Evolutionary conservation across 2,329 filamentous ascomycete species (phyloP), one percentile per base, ranked within the genome.

Genomic region (Colletotrichum abscissum): DNA sequence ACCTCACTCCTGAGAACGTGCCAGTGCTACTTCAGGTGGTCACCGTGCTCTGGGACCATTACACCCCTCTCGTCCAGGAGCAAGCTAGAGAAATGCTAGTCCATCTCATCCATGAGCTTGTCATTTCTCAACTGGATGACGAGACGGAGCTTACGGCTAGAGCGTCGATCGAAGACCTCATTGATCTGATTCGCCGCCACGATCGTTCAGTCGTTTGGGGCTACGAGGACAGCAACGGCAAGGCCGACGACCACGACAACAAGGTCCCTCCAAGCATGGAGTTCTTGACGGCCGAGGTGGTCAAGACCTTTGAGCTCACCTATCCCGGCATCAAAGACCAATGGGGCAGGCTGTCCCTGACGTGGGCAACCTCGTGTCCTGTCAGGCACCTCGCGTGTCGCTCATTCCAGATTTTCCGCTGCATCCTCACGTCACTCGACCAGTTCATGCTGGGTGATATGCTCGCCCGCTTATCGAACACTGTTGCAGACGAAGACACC

Each of bases 51-150:
- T 99, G 97, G 97, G 97, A 99, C 81, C 96, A 98, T 79, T 98
- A 99, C 79, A 98, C 94, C 1, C 92, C 94, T 3, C 90, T 98
- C 12, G 97, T 99, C 1, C 96, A 98, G 81, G 97, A 98, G 77
- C 96, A 99, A 82, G 95, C 97, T 35, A 92, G 95, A 62, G 97
- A 99, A 82, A 98, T 99, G 95, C 89, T 99, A 19, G 95, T 99
- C 2, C 97, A 99, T 84, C 88, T 99, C 22, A 97, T 99, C 59
- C 97, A 99, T 78, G 97, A 98, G 81, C 88, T 98, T 7, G 95
- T 99, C 49, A 95, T 98, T 33, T 91, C 91, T 1, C 88, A 86
- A 57, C 92, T 97, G 72, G 93, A 97, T 69, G 91, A 94, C 60
- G 88, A 92, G 7, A 88, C 87, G 22, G 90, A 91, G 5, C 81